Evolutionary conservation across 148 eudicot species (phyloP), one percentile per base, ranked within the genome.

Genomic region (Oxyria digyna): DNA sequence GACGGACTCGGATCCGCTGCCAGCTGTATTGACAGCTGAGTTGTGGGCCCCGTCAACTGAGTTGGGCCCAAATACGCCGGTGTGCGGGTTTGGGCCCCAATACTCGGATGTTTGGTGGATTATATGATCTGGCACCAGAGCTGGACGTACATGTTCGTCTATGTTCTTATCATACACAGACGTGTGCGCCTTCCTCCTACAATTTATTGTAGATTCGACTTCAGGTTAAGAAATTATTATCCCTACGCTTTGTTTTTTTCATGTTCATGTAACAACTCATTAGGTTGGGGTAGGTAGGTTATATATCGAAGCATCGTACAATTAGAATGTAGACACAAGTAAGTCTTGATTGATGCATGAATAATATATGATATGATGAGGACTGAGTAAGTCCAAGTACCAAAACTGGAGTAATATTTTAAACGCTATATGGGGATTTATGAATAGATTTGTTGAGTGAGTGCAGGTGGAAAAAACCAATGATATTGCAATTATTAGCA

Each of bases 21-120:
- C 62, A 2, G 5, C 71, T 3, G 71, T 74, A 48, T 71, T 82
- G 62, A 35, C 67, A 54, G 79, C 26, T 0, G 73, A 59, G 24
- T 69, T 52, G 23, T 46, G 74, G 73, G 64, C 67, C 20, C 82
- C 81, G 35, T 69, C 76, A 32, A 57, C 55, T 0, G 71, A 68
- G 70, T 42, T 81, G 0, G 78, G 76, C 45, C 98, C 98, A 27
- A 93, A 93, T 6, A 93, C 84, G 31, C 98, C 98, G 0, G 95
- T 93, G 72, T 79, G 72, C 0, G 98, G 98, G 78, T 93, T 78
- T 3, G 98, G 98, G 64, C 78, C 80, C 98, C 98, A 93, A 85
- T 88, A 87, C 4, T 83, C 89, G 0, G 89, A 74, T 8, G 77
- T 68, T 4, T 76, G 78, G 73, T 85, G 76, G 70, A 83, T 76